These are phyloP conservation scores for Phytophthora syringae DNA, from an alignment of 352 stramenopile genomes.

Conservation along the genomic window DNA sequence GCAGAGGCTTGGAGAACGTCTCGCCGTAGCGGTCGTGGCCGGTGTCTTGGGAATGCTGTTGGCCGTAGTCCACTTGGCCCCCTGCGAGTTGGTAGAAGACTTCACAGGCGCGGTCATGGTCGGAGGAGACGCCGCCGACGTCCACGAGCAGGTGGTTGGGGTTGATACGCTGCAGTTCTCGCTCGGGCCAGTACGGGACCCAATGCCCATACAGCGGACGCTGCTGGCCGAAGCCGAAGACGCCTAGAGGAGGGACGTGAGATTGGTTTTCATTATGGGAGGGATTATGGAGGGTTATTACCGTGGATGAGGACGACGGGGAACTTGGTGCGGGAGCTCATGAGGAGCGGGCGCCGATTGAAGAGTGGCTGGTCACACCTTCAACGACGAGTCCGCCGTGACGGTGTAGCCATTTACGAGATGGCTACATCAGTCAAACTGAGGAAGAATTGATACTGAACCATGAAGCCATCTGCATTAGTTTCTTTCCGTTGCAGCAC, in stretches of 20 bases:
- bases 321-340: conserved; percentile 50
- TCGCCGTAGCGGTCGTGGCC: conserved; percentile 56
- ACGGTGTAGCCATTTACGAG: background rate
- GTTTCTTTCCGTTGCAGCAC: too few species aligned
- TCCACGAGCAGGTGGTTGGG: conserved; percentile 68
- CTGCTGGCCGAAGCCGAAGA: conserved; percentile 63
- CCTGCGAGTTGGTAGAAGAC: conserved; percentile 71
- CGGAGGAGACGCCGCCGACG: conserved; percentile 64
- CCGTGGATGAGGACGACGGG: conserved; percentile 75
- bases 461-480: too few species aligned
- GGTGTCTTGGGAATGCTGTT: conserved; percentile 42
- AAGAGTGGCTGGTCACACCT: background rate
- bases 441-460: too few species aligned
- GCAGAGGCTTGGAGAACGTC: conserved; percentile 36
- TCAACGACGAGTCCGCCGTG: background rate
- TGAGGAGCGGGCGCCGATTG: background rate
- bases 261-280: background rate
- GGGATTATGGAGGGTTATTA: conserved; percentile 2
- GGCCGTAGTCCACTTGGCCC: conserved; percentile 67
- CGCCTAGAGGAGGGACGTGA: conserved; percentile 29
- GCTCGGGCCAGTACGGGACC: conserved; percentile 67
- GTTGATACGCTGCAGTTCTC: conserved; percentile 48
- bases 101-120: conserved; percentile 75
- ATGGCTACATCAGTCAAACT: background rate
- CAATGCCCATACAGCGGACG: conserved; percentile 52